Evolutionary conservation across 2,329 filamentous ascomycete genomes (phyloP).

Genomic region (Ascosphaera pollenicola): DNA sequence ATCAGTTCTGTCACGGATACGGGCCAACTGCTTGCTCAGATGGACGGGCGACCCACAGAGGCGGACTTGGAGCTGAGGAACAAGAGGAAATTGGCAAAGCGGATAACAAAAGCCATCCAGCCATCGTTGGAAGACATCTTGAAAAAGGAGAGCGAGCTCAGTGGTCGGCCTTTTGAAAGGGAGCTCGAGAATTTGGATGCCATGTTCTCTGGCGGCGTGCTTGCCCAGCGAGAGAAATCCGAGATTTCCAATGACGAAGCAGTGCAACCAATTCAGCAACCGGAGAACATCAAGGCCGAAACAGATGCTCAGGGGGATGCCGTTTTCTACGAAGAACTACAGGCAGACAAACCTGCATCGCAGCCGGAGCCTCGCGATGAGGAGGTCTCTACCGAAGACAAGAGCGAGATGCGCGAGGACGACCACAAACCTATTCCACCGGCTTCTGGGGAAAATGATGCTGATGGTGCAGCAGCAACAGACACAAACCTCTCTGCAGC

Average conservation of each 20-base stretch:
- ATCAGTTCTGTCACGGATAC: slow-evolving; percentile 25
- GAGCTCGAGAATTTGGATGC: slow-evolving; percentile 52
- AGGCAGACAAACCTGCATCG: too few relatives aligned
- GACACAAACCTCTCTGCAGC: not conserved
- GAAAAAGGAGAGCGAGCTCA: slow-evolving; percentile 61
- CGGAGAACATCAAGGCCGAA: not conserved
- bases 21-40: slow-evolving; percentile 25
- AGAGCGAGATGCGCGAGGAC: slow-evolving; percentile 1
- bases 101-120: slow-evolving; percentile 68
- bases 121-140: slow-evolving; percentile 54
- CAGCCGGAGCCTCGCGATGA: too few relatives aligned
- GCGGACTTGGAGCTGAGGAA: slow-evolving; percentile 47
- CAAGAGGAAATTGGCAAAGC: slow-evolving; percentile 64
- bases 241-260: not conserved
- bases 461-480: slow-evolving; percentile 7
- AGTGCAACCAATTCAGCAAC: not conserved
- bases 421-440: not conserved
- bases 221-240: slow-evolving; percentile 21
- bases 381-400: slow-evolving; percentile 4
- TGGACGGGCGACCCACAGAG: slow-evolving; percentile 25
- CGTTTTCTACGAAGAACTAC: too few relatives aligned
- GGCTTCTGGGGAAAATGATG: not conserved
- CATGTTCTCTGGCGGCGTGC: slow-evolving; percentile 45
- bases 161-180: slow-evolving; percentile 43
- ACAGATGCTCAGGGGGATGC: not conserved